phyloP scores from a whole-genome alignment of 345 rosid genomes.

The Bruguiera sexangula region DNA sequence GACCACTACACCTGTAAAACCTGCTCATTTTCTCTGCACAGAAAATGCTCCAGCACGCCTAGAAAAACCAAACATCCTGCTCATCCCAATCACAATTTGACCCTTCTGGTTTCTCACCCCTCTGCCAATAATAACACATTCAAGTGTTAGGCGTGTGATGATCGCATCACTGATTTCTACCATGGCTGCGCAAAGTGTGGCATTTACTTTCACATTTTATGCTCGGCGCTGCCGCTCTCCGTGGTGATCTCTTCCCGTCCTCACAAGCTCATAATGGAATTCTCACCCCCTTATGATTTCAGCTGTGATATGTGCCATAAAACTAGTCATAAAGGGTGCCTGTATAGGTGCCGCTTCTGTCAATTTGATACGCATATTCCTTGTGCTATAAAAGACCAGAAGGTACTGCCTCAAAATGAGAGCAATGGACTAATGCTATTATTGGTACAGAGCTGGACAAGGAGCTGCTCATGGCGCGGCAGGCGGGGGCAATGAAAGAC shows the following conservation, averaged over 20 bases:
- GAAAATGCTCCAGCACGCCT: constrained; percentile 40
- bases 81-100: constrained; percentile 34
- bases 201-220: constrained; percentile 39
- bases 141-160: constrained; percentile 40
- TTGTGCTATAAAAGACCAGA: constrained; percentile 35
- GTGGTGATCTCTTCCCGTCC: constrained; percentile 33
- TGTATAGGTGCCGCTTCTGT: constrained; percentile 47
- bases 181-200: constrained; percentile 33
- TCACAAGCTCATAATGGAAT: constrained; percentile 47
- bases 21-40: constrained; percentile 44
- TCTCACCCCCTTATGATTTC: constrained; percentile 42
- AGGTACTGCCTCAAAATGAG: constrained; percentile 7
- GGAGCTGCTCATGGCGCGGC: background rate
- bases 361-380: constrained; percentile 48
- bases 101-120: constrained; percentile 26
- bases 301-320: constrained; percentile 44
- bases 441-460: constrained; percentile 11
- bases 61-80: constrained; percentile 36
- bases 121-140: constrained; percentile 5
- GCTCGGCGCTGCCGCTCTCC: constrained; percentile 40
- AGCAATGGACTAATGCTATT: constrained; percentile 35
- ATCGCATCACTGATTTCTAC: constrained; percentile 36
- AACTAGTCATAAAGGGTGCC: constrained; percentile 38
- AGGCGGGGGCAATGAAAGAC: background rate
- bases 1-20: constrained; percentile 36